Percentiles rank a stretch among this genome's conserved stretches.
Conservation (phyloP, 345 rosid species). For the Microcos paniculata region DNA sequence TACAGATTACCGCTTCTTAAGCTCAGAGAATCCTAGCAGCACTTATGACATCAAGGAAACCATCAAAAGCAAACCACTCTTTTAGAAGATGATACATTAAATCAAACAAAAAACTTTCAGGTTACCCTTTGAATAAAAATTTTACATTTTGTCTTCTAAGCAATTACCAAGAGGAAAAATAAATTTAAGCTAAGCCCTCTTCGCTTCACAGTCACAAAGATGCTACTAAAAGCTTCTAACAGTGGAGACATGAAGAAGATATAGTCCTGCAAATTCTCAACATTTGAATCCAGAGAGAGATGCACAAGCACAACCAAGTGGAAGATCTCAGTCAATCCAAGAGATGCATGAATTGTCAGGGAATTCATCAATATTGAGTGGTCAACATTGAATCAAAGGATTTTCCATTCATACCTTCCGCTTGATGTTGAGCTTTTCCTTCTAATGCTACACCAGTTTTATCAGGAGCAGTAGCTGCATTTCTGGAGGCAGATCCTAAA, state of each 20-base stretch:
- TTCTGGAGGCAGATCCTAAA: constrained; percentile 53
- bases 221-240: not conserved
- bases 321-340: not conserved
- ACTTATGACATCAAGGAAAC: not conserved
- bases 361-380: not conserved
- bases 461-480: constrained; percentile 22
- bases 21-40: too few relatives aligned
- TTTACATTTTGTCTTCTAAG: not conserved
- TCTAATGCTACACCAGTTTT: constrained; percentile 32
- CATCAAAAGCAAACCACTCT: not conserved
- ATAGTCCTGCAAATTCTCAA: not conserved
- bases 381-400: not conserved
- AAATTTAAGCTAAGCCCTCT: not conserved
- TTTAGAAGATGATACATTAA: constrained; percentile 2
- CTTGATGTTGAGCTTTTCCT: constrained; percentile 35
- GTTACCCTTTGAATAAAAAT: not conserved
- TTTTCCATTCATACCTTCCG: constrained; percentile 43
- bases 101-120: not conserved
- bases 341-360: not conserved
- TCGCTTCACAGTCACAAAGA: not conserved
- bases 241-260: not conserved
- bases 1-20: not conserved
- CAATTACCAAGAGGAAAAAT: not conserved
- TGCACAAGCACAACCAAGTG: not conserved
- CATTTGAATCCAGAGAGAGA: not conserved